phyloP scores from a whole-genome alignment of 306 rosid genomes.

The Trifolium repens region DNA sequence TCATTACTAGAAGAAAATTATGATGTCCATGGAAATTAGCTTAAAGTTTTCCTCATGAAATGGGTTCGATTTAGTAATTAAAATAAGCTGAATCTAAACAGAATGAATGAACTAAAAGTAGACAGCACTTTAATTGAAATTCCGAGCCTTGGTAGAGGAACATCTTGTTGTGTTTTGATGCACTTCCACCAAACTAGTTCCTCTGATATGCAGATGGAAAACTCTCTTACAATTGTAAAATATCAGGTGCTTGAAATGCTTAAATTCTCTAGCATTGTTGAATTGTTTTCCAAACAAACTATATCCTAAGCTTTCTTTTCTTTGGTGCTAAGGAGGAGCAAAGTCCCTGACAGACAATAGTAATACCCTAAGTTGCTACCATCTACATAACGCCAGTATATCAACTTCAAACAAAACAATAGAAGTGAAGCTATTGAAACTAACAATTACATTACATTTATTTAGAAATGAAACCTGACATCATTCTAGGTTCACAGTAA shows the following conservation, averaged over 20 bases:
- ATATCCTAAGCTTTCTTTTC: not conserved
- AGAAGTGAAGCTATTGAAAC: conserved; percentile 13
- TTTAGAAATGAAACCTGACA: not conserved
- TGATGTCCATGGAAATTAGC: not conserved
- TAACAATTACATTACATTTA: not conserved
- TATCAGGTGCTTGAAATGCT: not conserved
- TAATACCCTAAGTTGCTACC: not conserved
- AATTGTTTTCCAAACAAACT: not conserved
- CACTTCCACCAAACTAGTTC: conserved; percentile 18
- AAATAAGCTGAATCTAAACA: conserved; percentile 23
- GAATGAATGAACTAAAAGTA: conserved; percentile 16
- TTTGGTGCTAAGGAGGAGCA: not conserved
- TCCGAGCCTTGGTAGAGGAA: not conserved
- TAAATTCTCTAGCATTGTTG: conserved; percentile 25
- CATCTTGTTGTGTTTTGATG: conserved; percentile 11
- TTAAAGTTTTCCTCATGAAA: not conserved
- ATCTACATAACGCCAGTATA: not conserved
- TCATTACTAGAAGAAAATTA: conserved; percentile 4
- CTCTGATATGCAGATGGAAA: conserved; percentile 1
- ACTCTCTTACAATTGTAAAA: not conserved
- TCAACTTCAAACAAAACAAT: conserved; percentile 1
- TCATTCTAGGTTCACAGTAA: not conserved
- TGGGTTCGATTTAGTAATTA: not conserved
- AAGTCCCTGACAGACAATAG: not conserved
- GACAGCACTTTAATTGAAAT: not conserved